These are phyloP conservation scores for Hamigera avellanea DNA, from an alignment of 495 filamentous ascomycete genomes.

Conservation along the genomic window DNA sequence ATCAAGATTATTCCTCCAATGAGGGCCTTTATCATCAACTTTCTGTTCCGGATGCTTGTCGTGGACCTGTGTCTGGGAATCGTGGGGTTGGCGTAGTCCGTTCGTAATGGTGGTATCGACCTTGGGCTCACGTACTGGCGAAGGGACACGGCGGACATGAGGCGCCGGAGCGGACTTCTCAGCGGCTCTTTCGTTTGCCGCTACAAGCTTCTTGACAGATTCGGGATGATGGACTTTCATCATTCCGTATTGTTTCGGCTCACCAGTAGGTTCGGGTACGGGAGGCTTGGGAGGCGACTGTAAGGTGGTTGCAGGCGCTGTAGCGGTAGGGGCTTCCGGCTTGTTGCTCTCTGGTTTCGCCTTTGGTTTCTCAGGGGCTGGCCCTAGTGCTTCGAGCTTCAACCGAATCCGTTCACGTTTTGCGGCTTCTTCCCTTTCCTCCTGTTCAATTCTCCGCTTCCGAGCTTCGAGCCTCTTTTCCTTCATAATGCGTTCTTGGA, in stretches of 20 bases:
- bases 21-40: constrained; percentile 22
- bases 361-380: constrained; percentile 49
- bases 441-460: constrained; percentile 68
- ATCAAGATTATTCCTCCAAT: constrained; percentile 28
- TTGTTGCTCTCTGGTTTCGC: constrained; percentile 19
- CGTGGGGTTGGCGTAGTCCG: constrained; percentile 12
- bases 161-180: constrained; percentile 22
- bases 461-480: constrained; percentile 66
- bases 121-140: constrained; percentile 23
- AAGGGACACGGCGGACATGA: constrained; percentile 18
- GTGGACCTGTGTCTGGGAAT: constrained; percentile 8
- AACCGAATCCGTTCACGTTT: constrained; percentile 70
- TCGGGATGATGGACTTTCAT: constrained; percentile 47
- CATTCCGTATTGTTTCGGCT: constrained; percentile 46
- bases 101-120: constrained; percentile 18
- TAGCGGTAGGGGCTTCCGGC: constrained; percentile 10
- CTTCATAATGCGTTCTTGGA: constrained; percentile 79
- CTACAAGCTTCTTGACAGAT: constrained; percentile 29
- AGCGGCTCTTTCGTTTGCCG: constrained; percentile 21
- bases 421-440: constrained; percentile 68
- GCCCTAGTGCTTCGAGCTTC: constrained; percentile 70
- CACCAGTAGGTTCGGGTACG: constrained; percentile 38
- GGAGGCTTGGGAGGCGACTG: constrained; percentile 42
- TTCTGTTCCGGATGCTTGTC: constrained; percentile 13
- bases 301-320: constrained; percentile 11